Percentiles rank a stretch among this genome's conserved stretches.
phyloP scores from a whole-genome alignment of 805 yeast species.

The Starmerella davenportii region DNA sequence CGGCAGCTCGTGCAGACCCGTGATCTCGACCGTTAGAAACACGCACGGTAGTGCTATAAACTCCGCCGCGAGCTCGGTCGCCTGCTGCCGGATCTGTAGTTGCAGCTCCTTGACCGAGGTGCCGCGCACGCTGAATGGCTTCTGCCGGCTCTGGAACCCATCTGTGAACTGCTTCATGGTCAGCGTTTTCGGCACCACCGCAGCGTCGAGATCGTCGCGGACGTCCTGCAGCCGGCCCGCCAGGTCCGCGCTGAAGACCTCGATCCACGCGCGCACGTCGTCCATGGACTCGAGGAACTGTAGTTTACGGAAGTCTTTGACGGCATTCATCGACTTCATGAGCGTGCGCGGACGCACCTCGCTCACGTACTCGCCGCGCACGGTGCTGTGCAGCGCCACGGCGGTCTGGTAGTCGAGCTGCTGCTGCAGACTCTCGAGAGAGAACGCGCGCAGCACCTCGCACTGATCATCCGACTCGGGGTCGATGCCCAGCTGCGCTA shows the following conservation, averaged over 20 bases:
- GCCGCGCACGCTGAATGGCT: slow-evolving; percentile 4
- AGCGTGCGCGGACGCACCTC: slow-evolving; percentile 42
- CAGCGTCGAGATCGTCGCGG: slow-evolving; percentile 39
- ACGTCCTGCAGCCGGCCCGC: slow-evolving; percentile 51
- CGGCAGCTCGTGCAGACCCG: slow-evolving; percentile 12
- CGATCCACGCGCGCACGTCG: slow-evolving; percentile 63
- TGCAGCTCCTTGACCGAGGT: slow-evolving; percentile 1
- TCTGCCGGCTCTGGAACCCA: slow-evolving; percentile 9
- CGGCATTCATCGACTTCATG: slow-evolving; percentile 74
- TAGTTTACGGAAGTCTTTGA: slow-evolving; percentile 53
- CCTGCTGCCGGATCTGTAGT: slow-evolving; percentile 7
- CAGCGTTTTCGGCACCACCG: slow-evolving; percentile 39
- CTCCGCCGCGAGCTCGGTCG: slow-evolving; percentile 4
- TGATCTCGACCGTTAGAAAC: slow-evolving; percentile 11
- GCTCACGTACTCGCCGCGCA: slow-evolving; percentile 42
- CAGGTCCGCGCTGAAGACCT: slow-evolving; percentile 67
- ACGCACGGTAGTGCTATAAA: slow-evolving; percentile 10
- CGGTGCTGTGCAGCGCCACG: slow-evolving; percentile 37
- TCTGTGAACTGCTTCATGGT: slow-evolving; percentile 23
- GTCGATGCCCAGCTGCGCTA: slow-evolving; percentile 35
- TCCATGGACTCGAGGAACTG: slow-evolving; percentile 30
- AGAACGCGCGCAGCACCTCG: slow-evolving; percentile 15
- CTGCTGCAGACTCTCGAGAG: slow-evolving; percentile 26
- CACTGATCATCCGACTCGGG: slow-evolving; percentile 27
- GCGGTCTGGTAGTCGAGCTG: slow-evolving; percentile 30